A percentile compares a stretch with the other conserved stretches of the same genome.
Conservation (phyloP, 257 asterid species). For the Solanum pimpinellifolium region DNA sequence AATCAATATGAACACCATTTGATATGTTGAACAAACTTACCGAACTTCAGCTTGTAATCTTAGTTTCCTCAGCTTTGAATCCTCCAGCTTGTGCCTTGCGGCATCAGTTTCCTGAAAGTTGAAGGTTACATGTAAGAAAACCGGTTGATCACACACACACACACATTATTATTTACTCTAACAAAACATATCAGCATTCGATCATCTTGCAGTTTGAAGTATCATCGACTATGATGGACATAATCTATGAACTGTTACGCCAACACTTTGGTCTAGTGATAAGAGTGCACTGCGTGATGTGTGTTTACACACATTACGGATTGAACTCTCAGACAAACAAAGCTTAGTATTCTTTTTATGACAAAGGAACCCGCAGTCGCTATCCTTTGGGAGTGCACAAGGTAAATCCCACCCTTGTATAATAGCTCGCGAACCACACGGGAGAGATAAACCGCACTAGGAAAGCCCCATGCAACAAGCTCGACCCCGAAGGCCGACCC, state of each 20-base stretch:
- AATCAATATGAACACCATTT: background rate
- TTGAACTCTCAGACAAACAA: background rate
- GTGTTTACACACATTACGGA: background rate
- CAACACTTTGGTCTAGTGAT: background rate
- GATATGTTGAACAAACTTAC: conserved; percentile 20
- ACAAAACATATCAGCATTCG: background rate
- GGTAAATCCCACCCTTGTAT: background rate
- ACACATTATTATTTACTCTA: background rate
- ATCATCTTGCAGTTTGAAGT: background rate
- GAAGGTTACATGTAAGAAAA: background rate
- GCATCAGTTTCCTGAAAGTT: conserved; percentile 44
- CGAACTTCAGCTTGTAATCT: conserved; percentile 71
- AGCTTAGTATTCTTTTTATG: background rate
- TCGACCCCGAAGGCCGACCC: background rate
- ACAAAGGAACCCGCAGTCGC: background rate
- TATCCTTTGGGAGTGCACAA: background rate
- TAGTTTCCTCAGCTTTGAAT: conserved; percentile 36
- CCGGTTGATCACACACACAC: background rate
- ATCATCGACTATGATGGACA: background rate
- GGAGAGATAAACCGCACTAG: background rate
- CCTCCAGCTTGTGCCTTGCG: conserved; percentile 41
- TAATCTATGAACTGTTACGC: background rate
- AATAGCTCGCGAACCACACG: background rate
- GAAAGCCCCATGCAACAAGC: background rate
- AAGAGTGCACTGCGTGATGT: background rate